Evolutionary conservation across 2,329 filamentous ascomycete genomes (phyloP), one percentile per base, ranked within the genome.

Genomic region (Calonectria hongkongensis): DNA sequence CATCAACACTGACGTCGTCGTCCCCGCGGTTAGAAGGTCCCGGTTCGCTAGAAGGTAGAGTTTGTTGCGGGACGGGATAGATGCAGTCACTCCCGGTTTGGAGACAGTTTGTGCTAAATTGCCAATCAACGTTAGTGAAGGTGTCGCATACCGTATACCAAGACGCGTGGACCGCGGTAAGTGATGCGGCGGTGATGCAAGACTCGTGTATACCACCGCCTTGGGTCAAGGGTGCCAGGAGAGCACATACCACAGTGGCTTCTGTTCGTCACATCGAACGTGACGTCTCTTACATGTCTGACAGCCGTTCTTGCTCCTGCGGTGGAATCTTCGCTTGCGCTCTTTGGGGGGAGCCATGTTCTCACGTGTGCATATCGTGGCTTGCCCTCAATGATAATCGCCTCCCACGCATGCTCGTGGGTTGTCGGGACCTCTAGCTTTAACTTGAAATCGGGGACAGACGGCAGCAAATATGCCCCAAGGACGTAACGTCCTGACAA

Each of bases 261-360:
- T 85, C 72, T 82, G 82, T 75, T 88, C 86, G 71, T 87, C 85
- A 78, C 86, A 87, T 66, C 86, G 84, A 64, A 87, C 86, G 74
- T 87, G 86, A 74, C 86, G 84, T 67, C 78, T 79, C 78, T 85
- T 86, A 80, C 83, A 84, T 28, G 75, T 78, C 67, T 80, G 76
- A 63, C 84, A 85, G 63, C 83, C 83, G 66, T 81, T 81, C 72
- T 83, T 84, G 76, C 83, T 84, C 68, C 83, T 79, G 60, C 81
- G 82, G 74, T 84, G 82, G 68, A 85, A 84, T 71, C 79, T 83
- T 68, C 83, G 80, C 76, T 84, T 82, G 72, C 83, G 81, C 73
- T 82, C 81, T 79, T 82, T 83, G 45, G 81, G 82, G 50, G 79
- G 83, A 62, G 80, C 82, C 82, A 84, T 84, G 58, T 83, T 73